Conservation (phyloP, 2,329 filamentous ascomycete genomes). For the Fusarium acutatum region DNA sequence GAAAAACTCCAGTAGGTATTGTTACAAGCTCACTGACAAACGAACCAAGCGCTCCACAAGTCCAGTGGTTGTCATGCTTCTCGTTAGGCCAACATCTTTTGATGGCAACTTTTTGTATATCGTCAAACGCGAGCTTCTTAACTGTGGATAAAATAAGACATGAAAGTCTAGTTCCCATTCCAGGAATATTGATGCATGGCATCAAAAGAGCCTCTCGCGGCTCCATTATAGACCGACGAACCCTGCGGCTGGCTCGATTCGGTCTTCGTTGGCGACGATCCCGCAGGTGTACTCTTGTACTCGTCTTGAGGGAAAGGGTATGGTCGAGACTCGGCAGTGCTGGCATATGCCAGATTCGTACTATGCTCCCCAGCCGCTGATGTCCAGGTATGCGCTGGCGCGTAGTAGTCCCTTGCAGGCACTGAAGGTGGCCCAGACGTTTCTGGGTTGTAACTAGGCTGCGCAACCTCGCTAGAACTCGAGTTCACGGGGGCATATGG, state of each 20-base stretch:
- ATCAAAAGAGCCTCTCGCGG: slow-evolving; percentile 56
- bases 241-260: slow-evolving; percentile 52
- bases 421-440: slow-evolving; percentile 40
- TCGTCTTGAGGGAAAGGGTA: slow-evolving; percentile 60
- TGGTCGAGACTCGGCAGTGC: slow-evolving; percentile 55
- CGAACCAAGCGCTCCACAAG: slow-evolving; percentile 32
- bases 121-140: slow-evolving; percentile 30
- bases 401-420: slow-evolving; percentile 61
- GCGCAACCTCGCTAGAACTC: slow-evolving; percentile 45
- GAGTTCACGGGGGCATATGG: slow-evolving; percentile 48
- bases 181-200: slow-evolving; percentile 66
- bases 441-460: slow-evolving; percentile 45
- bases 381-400: slow-evolving; percentile 61
- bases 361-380: slow-evolving; percentile 58
- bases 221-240: slow-evolving; percentile 51
- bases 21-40: slow-evolving; percentile 41
- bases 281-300: slow-evolving; percentile 51
- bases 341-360: slow-evolving; percentile 56
- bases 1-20: slow-evolving; percentile 38
- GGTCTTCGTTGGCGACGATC: slow-evolving; percentile 44
- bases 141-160: neutral
- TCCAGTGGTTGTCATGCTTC: slow-evolving; percentile 36
- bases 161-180: slow-evolving; percentile 55
- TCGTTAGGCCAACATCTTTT: slow-evolving; percentile 29
- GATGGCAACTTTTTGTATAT: slow-evolving; percentile 32